Base-by-base conservation (phyloP, 2,329 filamentous ascomycete species). In the Cladosporium colombiae region DNA sequence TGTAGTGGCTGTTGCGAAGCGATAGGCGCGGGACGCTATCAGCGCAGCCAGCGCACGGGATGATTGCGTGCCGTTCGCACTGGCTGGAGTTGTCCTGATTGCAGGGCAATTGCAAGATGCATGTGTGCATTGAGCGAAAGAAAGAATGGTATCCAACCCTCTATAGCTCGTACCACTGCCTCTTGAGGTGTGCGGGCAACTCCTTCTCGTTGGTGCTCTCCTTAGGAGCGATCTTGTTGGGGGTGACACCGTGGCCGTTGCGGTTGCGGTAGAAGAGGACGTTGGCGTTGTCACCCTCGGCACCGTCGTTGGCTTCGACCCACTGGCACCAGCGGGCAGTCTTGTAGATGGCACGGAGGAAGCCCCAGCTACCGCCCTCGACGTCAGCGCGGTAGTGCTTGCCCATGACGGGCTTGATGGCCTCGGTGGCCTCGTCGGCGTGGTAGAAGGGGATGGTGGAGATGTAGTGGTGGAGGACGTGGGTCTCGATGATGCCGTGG, bases 401-500 rank as follows among this genome's bases (percentile, higher is more conserved):
- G 79, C 95, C 95, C 94, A 99, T 97, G 79, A 99, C 84, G 67
- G 87, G 87, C 85, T 93, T 93, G 86, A 98, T 96, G 75, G 93
- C 93, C 73, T 97, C 93, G 73, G 89, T 90, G 66, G 94, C 93
- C 83, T 97, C 93, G 73, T 97, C 93, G 76, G 93, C 94, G 79
- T 97, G 86, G 83, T 98, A 98, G 83, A 97, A 97, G 69, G 94
- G 94, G 72, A 98, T 98, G 75, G 88, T 92, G 81, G 91, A 94
- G 78, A 98, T 88, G 81, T 97, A 98, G 86, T 98, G 94, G 85
- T 98, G 94, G 68, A 97, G 91, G 67, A 98, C 94, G 82, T 98
- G 94, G 58, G 94, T 97, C 85, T 97, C 94, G 79, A 97, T 90
- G 80, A 98, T 97, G 75, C 93, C 94, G 85, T 98, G 94, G 78